A percentile compares a stretch with the other conserved stretches of the same genome.
These are phyloP conservation scores for Gossypium rotundifolium DNA, from an alignment of 345 rosid species.

Conservation along the genomic window DNA sequence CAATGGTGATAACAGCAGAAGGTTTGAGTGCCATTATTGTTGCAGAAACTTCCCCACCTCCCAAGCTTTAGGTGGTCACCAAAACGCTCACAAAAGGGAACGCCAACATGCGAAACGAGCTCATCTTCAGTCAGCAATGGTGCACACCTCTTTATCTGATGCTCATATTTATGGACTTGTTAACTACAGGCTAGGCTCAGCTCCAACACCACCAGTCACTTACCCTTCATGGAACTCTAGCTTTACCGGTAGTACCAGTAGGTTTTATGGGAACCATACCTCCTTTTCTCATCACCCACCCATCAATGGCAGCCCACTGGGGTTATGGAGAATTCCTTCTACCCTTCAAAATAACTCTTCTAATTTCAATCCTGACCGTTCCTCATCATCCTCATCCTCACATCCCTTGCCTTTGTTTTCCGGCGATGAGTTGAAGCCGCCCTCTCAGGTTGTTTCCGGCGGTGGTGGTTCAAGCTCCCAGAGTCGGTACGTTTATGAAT, in stretches of 20 bases:
- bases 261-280: constrained; percentile 50
- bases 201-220: constrained; percentile 20
- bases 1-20: constrained; percentile 41
- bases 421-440: constrained; percentile 34
- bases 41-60: constrained; percentile 96
- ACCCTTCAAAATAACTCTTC: constrained; percentile 26
- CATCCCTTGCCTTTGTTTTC: constrained; percentile 37
- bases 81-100: constrained; percentile 98
- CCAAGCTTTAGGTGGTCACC: constrained; percentile 98
- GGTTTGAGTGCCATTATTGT: constrained; percentile 96
- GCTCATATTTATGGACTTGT: constrained; percentile 46
- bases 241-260: constrained; percentile 22
- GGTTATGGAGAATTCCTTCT: constrained; percentile 71
- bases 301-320: constrained; percentile 68
- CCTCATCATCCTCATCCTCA: constrained; percentile 21
- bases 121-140: constrained; percentile 66
- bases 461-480: constrained; percentile 33
- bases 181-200: constrained; percentile 48
- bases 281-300: constrained; percentile 38
- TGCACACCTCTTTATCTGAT: constrained; percentile 45
- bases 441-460: constrained; percentile 12
- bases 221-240: constrained; percentile 57
- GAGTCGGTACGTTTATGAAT: constrained; percentile 39
- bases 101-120: constrained; percentile 92
- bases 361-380: constrained; percentile 31